Evolutionary conservation across 768 basidiomycete genomes (phyloP).

Genomic region (Lanmaoa rubissima): DNA sequence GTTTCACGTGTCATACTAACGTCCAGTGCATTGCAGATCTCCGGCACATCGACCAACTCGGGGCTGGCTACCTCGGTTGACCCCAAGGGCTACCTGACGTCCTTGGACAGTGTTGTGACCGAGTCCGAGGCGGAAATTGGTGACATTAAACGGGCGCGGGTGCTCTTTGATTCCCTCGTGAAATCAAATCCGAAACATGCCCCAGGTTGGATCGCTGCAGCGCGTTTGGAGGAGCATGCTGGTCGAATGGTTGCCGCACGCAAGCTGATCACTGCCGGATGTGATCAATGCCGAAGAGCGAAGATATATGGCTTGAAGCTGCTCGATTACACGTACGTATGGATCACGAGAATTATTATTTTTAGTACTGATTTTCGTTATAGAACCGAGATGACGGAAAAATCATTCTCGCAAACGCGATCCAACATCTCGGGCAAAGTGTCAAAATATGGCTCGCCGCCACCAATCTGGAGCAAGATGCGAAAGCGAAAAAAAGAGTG

Average conservation of each 20-base stretch:
- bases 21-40: conserved; percentile 46
- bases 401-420: conserved; percentile 89
- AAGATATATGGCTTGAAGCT: conserved; percentile 99
- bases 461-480: conserved; percentile 83
- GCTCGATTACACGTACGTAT: conserved; percentile 82
- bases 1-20: neutral
- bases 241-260: conserved; percentile 94
- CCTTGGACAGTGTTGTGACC: conserved; percentile 81
- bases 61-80: conserved; percentile 88
- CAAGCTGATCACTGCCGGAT: conserved; percentile 90
- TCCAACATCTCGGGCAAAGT: conserved; percentile 90
- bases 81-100: conserved; percentile 97
- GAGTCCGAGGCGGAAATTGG: conserved; percentile 97
- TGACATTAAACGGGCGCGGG: conserved; percentile 95
- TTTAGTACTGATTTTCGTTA: neutral
- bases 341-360: no score
- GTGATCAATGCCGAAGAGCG: conserved; percentile 97
- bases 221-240: conserved; percentile 93
- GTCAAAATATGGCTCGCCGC: conserved; percentile 98
- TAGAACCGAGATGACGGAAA: conserved; percentile 93
- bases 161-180: conserved; percentile 94
- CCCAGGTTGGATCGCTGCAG: conserved; percentile 98
- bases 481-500: conserved; percentile 86
- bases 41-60: conserved; percentile 66
- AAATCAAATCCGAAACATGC: conserved; percentile 98